phyloP scores from a whole-genome alignment of 306 rosid genomes.

The Fragaria iinumae region DNA sequence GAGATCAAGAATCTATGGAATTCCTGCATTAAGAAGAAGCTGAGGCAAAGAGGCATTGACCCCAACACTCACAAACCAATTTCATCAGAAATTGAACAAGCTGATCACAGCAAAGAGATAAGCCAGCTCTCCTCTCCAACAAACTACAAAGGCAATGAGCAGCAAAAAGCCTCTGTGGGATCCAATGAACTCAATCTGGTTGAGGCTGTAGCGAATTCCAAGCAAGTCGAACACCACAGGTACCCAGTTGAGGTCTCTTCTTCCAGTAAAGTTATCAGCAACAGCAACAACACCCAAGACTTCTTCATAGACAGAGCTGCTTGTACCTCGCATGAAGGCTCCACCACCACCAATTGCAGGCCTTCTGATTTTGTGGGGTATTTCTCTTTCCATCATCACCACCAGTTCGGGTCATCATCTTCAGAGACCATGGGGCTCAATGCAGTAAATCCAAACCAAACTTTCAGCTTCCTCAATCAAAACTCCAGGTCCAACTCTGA shows the following conservation, averaged over 20 bases:
- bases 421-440: conserved; percentile 31
- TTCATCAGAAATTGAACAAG: conserved; percentile 38
- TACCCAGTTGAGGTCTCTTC: conserved; percentile 45
- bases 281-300: conserved; percentile 42
- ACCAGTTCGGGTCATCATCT: conserved; percentile 33
- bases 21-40: conserved; percentile 89
- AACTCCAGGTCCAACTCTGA: conserved; percentile 35
- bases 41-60: conserved; percentile 84
- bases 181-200: conserved; percentile 42
- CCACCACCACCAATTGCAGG: conserved; percentile 42
- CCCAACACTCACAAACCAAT: conserved; percentile 86
- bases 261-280: conserved; percentile 29
- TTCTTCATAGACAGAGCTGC: conserved; percentile 48
- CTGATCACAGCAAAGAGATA: conserved; percentile 30
- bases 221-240: conserved; percentile 25
- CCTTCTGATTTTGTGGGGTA: conserved; percentile 50
- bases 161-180: conserved; percentile 43
- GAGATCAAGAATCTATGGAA: conserved; percentile 95
- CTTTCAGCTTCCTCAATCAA: conserved; percentile 50
- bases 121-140: conserved; percentile 8
- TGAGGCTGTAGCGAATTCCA: conserved; percentile 29
- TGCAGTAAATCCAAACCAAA: conserved; percentile 37
- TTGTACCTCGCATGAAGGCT: conserved; percentile 31
- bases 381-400: conserved; percentile 51
- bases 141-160: conserved; percentile 37